Conservation (phyloP, 768 basidiomycete species). For the Mrakia frigida region DNA sequence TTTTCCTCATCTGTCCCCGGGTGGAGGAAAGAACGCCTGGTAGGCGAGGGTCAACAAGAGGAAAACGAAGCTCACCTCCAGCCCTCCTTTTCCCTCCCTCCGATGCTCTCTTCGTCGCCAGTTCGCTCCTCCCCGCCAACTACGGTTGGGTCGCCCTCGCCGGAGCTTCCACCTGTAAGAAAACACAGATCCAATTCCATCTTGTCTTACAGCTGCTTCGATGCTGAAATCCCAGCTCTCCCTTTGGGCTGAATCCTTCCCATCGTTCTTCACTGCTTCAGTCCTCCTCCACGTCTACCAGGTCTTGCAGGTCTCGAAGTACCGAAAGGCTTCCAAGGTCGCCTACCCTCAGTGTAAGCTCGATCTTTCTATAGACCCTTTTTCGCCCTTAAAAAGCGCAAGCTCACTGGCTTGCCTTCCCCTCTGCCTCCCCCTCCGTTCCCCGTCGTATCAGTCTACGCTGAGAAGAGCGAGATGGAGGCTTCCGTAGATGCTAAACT, state of each 20-base stretch:
- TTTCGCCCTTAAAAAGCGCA: too few species aligned
- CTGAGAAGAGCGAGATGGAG: slow-evolving; percentile 2
- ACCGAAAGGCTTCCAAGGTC: slow-evolving; percentile 3
- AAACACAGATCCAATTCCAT: neutral
- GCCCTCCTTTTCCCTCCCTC: neutral
- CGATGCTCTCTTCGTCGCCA: neutral
- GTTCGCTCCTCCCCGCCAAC: slow-evolving; percentile 20
- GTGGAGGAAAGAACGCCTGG: neutral
- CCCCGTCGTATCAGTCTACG: neutral
- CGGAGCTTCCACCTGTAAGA: slow-evolving; percentile 15
- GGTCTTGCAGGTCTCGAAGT: neutral
- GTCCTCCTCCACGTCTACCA: slow-evolving; percentile 12
- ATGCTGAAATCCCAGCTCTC: neutral
- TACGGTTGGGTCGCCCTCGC: slow-evolving; percentile 26
- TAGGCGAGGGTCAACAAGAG: neutral
- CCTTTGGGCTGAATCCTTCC: slow-evolving; percentile 4
- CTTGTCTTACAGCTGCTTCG: neutral
- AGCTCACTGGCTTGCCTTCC: too few species aligned
- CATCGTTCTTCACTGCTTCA: neutral
- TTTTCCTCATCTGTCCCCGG: too few species aligned
- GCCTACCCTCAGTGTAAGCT: slow-evolving; percentile 7
- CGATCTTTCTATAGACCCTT: too few species aligned
- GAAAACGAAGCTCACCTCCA: slow-evolving; percentile 3
- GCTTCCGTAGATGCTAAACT: neutral
- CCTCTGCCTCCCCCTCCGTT: too few species aligned